These are phyloP conservation scores for Trichothecium sympodiale DNA, from an alignment of 2,329 filamentous ascomycete genomes.

Conservation along the genomic window DNA sequence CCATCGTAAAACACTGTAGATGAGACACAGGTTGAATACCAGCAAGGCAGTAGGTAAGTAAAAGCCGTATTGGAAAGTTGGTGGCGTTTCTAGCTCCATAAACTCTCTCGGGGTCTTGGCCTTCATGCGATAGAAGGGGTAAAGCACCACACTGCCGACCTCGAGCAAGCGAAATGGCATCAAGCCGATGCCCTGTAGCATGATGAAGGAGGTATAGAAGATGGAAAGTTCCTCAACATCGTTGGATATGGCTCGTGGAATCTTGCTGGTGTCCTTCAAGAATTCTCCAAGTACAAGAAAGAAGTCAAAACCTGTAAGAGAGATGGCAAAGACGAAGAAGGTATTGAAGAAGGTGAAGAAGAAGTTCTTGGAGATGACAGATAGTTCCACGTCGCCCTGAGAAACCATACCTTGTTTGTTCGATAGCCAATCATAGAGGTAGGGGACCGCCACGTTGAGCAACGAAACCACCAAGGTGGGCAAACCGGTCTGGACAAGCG, in stretches of 20 bases:
- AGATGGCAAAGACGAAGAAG: conserved; percentile 86
- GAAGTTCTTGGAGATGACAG: conserved; percentile 95
- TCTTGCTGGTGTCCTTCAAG: conserved; percentile 66
- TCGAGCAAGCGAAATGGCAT: conserved; percentile 89
- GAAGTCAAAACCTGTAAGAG: conserved; percentile 72
- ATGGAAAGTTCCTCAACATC: conserved; percentile 64
- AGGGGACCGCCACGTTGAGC: conserved; percentile 82
- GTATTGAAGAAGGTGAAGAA: conserved; percentile 99
- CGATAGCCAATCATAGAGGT: conserved; percentile 87
- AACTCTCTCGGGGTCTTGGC: conserved; percentile 87
- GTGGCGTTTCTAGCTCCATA: conserved; percentile 69
- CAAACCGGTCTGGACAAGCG: conserved; percentile 76
- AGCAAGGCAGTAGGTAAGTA: conserved; percentile 87
- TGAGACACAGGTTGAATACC: conserved; percentile 88
- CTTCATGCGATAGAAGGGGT: conserved; percentile 66
- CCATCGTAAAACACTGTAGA: conserved; percentile 76
- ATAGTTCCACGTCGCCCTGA: conserved; percentile 86
- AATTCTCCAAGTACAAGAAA: conserved; percentile 60
- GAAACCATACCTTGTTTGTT: conserved; percentile 92
- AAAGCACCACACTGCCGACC: conserved; percentile 73
- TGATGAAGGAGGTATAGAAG: conserved; percentile 91
- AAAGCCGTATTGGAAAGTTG: conserved; percentile 90
- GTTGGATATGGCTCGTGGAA: conserved; percentile 63
- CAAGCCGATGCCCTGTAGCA: conserved; percentile 85
- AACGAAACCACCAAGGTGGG: conserved; percentile 79